These are phyloP conservation scores for Rhodotorula sphaerocarpa DNA, from an alignment of 768 basidiomycete genomes.

Conservation along the genomic window DNA sequence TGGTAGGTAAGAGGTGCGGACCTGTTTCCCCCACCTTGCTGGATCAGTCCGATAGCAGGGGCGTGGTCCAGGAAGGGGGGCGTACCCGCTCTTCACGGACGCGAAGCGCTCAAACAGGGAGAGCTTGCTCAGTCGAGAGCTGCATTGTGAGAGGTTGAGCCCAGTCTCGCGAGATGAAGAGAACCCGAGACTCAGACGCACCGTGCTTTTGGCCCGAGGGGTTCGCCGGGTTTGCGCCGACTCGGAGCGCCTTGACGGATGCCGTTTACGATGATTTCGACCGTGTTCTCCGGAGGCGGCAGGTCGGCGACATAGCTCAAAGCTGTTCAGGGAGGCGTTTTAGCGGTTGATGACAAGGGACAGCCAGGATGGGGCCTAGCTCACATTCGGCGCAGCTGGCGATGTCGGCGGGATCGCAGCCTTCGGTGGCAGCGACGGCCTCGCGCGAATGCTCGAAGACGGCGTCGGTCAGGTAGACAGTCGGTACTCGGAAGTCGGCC, in stretches of 20 bases:
- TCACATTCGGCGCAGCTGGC: constrained; percentile 17
- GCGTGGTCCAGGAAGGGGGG: too few relatives aligned
- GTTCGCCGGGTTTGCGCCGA: constrained; percentile 49
- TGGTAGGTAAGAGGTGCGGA: too few relatives aligned
- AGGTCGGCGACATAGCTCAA: constrained; percentile 2
- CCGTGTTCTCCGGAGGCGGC: constrained; percentile 41
- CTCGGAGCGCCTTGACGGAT: constrained; percentile 67
- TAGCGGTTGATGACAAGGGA: not conserved
- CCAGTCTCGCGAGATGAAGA: not conserved
- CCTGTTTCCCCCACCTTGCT: too few relatives aligned
- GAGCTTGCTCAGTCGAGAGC: constrained; percentile 23
- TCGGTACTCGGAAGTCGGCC: not conserved
- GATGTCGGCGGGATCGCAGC: not conserved
- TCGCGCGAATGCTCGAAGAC: constrained; percentile 8
- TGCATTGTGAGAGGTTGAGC: not conserved
- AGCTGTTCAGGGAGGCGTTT: not conserved
- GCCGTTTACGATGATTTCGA: constrained; percentile 73
- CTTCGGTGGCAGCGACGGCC: not conserved
- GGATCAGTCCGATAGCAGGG: too few relatives aligned
- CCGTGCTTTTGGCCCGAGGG: constrained; percentile 59
- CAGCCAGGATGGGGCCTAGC: not conserved
- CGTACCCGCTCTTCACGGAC: too few relatives aligned
- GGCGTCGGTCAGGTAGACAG: not conserved
- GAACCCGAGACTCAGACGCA: constrained; percentile 37
- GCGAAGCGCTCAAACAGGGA: constrained; percentile 3